Percentiles rank a stretch among this genome's conserved stretches.
These are phyloP conservation scores for Colletotrichum sp. DNA, from an alignment of 2,329 filamentous ascomycete genomes.

Conservation along the genomic window DNA sequence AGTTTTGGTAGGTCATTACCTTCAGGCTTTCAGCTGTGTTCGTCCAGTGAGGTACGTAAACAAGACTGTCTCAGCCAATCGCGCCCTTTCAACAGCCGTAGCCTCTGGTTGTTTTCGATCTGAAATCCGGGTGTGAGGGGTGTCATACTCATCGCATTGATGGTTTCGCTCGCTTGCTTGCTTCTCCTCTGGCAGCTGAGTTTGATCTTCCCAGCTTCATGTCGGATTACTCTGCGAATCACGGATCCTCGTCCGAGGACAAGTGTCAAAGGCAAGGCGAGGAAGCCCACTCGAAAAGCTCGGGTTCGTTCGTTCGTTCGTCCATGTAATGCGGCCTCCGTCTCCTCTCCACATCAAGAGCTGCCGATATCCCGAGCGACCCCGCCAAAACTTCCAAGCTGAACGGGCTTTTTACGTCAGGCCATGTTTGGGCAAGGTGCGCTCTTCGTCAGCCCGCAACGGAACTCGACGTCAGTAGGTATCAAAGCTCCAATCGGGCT, in stretches of 20 bases:
- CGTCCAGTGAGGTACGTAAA: conserved; percentile 1
- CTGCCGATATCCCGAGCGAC: conserved; percentile 11
- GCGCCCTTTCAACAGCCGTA: not conserved
- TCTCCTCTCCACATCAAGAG: not conserved
- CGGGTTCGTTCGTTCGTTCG: not conserved
- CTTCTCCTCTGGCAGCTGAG: not conserved
- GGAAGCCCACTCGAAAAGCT: not conserved
- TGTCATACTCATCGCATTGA: not conserved
- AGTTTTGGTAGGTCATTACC: not conserved
- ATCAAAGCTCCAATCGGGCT: not conserved
- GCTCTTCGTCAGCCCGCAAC: not conserved
- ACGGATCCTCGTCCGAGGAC: not conserved
- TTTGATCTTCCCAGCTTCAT: not conserved
- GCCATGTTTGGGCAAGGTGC: not conserved
- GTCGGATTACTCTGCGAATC: not conserved
- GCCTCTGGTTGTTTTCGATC: not conserved
- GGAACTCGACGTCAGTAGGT: not conserved
- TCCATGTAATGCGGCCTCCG: not conserved
- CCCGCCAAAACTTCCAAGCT: not conserved
- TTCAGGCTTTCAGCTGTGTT: not conserved
- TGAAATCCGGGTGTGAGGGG: not conserved
- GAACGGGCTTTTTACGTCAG: not conserved
- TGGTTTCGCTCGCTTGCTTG: not conserved
- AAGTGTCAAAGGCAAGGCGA: not conserved
- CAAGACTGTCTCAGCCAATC: not conserved